Evolutionary conservation across 257 asterid genomes (phyloP), one percentile per base, ranked within the genome.

Genomic region (Nicotiana tomentosiformis): DNA sequence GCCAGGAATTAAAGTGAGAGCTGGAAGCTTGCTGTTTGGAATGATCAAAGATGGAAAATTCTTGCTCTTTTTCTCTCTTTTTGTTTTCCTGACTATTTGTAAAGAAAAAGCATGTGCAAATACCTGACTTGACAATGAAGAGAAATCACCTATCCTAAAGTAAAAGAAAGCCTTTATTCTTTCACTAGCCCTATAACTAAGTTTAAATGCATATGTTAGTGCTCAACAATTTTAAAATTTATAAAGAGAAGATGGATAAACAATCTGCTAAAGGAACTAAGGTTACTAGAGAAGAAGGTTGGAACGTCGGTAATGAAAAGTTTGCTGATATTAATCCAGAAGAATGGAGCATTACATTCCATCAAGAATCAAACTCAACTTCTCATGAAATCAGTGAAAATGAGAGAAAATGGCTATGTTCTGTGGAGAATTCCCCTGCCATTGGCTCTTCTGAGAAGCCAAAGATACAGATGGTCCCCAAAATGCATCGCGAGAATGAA

Each of bases 391-490:
- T 49, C 79, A 72, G 23, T 49, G 61, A 26, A 72, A 49, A 23
- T 7, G 79, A 72, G 61, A 72, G 15, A 23, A 2, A 23, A 2
- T 72, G 61, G 79, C 23, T 72, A 14, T 0, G 0, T 72, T 46
- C 79, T 4, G 14, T 72, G 23, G 61, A 72, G 23, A 14, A 10
- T 5, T 7, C 2, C 79, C 39, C 10, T 12, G 70, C 7, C 70
- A 4, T 49, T 49, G 49, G 11, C 49, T 72, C 79, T 23, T 46
- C 20, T 17, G 15, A 80, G 64, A 80, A 69, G 20, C 80, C 39
- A 33, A 68, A 68, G 61, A 82, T 82, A 0, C 69, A 56, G 32
- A 82, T 0, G 84, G 69, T 82, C 5, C 84, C 80, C 43, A 6
- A 56, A 82, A 55, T 68, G 84, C 60, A 23, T 16, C 70, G 84